Evolutionary conservation across 139 green algal species (phyloP).

Genomic region (Chlamydomonas sp.): DNA sequence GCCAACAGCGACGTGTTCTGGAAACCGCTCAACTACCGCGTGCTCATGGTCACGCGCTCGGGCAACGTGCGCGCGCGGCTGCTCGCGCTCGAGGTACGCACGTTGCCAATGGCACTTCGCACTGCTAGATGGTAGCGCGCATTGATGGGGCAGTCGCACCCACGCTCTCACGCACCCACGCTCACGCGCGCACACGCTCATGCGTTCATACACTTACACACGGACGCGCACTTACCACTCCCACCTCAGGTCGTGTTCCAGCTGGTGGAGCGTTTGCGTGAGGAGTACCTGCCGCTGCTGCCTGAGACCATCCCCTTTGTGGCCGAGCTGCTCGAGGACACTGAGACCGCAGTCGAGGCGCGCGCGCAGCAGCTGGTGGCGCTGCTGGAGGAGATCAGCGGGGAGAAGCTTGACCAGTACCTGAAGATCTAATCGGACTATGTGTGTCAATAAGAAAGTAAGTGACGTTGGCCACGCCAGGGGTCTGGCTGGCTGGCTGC

Average conservation of each 20-base stretch:
- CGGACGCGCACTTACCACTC: too few species aligned
- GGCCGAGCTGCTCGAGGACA: slow-evolving; percentile 85
- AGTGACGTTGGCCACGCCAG: too few species aligned
- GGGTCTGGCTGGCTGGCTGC: too few species aligned
- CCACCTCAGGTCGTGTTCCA: slow-evolving; percentile 28
- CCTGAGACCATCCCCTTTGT: slow-evolving; percentile 78
- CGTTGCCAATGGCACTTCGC: too few species aligned
- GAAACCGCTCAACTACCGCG: slow-evolving; percentile 75
- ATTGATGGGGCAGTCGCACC: too few species aligned
- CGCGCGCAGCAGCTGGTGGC: slow-evolving; percentile 51
- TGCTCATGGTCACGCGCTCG: slow-evolving; percentile 39
- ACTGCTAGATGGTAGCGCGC: too few species aligned
- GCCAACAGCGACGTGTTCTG: slow-evolving; percentile 65
- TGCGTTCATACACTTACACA: too few species aligned
- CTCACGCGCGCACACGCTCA: too few species aligned
- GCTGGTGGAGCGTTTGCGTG: slow-evolving; percentile 56
- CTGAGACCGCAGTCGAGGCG: slow-evolving; percentile 53
- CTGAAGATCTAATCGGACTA: slow-evolving; percentile 46
- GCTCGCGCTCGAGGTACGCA: slow-evolving; percentile 41
- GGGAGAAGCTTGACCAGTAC: slow-evolving; percentile 80
- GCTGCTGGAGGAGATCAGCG: slow-evolving; percentile 68
- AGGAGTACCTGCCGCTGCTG: slow-evolving; percentile 83
- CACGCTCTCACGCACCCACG: too few species aligned
- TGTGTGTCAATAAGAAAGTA: too few species aligned
- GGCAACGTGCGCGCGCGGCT: slow-evolving; percentile 2